Evolutionary conservation across 129 eudicot species (phyloP).

Genomic region (Centaurea solstitialis): DNA sequence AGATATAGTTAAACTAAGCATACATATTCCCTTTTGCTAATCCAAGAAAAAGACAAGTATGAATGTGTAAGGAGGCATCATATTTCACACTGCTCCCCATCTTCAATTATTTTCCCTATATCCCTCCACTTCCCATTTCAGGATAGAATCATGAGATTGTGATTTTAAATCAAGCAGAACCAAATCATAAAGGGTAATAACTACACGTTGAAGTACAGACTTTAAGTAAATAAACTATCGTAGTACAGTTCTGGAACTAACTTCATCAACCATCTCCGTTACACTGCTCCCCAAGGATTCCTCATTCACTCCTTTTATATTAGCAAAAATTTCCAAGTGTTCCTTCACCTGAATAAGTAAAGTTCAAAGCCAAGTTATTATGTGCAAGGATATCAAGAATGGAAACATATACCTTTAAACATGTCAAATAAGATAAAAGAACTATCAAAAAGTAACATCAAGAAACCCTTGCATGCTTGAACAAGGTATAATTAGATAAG

Average conservation of each 20-base stretch:
- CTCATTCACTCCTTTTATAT: conserved; percentile 81
- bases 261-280: conserved; percentile 93
- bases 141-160: conserved; percentile 10
- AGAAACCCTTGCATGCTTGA: neutral
- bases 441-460: neutral
- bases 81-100: neutral
- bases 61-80: neutral
- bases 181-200: conserved; percentile 3
- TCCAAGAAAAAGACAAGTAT: neutral
- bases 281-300: conserved; percentile 66
- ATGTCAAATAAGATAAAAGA: neutral
- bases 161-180: neutral
- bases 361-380: conserved; percentile 19
- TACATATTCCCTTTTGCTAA: neutral
- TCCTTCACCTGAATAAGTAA: conserved; percentile 78
- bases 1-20: neutral
- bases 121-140: neutral
- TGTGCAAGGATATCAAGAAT: conserved; percentile 12
- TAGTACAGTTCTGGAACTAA: conserved; percentile 46
- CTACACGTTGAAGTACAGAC: neutral
- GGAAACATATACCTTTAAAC: conserved; percentile 6
- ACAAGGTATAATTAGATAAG: neutral
- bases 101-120: neutral
- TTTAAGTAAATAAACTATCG: conserved; percentile 3
- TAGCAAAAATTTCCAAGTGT: conserved; percentile 93